These are phyloP conservation scores for Plasmodium fragile DNA, from an alignment of 169 alveolate species.

Conservation along the genomic window DNA sequence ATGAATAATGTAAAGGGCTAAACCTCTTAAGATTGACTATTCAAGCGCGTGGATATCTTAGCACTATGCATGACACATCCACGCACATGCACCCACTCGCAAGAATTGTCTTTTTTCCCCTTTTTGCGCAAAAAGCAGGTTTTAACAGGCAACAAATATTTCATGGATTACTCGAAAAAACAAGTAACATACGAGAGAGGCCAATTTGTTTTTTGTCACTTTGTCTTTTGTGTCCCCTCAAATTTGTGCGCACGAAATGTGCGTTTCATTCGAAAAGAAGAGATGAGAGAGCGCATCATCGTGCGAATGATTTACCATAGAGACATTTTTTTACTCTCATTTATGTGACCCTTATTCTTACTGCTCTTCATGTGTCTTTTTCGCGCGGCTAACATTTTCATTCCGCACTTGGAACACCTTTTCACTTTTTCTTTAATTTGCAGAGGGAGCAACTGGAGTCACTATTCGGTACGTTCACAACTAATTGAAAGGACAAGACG, in stretches of 20 bases:
- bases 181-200: slow-evolving; percentile 25
- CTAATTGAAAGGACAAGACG: background rate
- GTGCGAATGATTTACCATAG: background rate
- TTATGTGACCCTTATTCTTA: background rate
- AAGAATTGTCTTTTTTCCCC: background rate
- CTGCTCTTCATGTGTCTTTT: background rate
- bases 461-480: slow-evolving; percentile 26
- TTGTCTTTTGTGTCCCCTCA: background rate
- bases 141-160: slow-evolving; percentile 23
- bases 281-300: background rate
- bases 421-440: slow-evolving; percentile 20
- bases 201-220: background rate
- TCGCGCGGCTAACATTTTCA: background rate
- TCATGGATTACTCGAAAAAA: slow-evolving; percentile 59
- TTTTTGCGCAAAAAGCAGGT: slow-evolving; percentile 15
- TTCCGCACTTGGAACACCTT: background rate
- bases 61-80: background rate
- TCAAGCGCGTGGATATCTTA: background rate
- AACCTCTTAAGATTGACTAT: background rate
- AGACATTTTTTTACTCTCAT: no score
- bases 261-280: background rate
- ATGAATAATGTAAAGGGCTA: background rate
- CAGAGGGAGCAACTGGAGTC: slow-evolving; percentile 60
- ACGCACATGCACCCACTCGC: background rate
- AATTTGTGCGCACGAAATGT: background rate